These are phyloP conservation scores for Talaromyces sp. DNA, from an alignment of 2,329 filamentous ascomycete species.

Conservation along the genomic window DNA sequence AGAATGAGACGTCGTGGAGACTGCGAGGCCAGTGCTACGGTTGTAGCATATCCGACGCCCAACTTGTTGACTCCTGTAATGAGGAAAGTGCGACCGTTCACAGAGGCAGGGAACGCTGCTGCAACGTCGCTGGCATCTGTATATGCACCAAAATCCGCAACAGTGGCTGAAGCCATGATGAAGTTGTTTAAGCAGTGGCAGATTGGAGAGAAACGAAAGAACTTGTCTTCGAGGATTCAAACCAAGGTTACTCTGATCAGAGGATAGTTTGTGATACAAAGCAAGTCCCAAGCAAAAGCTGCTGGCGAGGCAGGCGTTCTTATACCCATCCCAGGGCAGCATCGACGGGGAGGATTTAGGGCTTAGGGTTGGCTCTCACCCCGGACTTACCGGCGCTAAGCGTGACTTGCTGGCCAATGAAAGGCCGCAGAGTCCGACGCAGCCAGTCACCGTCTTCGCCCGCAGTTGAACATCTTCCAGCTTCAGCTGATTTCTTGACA, in stretches of 20 bases:
- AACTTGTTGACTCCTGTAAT: constrained; percentile 1
- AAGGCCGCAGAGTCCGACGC: neutral
- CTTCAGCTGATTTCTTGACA: neutral
- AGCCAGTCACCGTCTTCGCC: neutral
- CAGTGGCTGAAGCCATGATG: neutral
- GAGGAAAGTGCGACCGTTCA: neutral
- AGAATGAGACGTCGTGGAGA: constrained; percentile 28
- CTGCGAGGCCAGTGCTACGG: neutral
- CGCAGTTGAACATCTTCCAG: neutral
- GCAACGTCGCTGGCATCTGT: neutral
- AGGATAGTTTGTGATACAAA: neutral
- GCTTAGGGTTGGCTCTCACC: neutral
- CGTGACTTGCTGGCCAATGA: neutral
- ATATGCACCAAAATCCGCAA: neutral
- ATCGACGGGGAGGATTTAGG: neutral
- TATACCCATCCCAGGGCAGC: neutral
- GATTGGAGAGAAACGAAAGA: neutral
- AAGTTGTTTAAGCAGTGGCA: neutral
- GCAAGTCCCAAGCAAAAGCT: no score
- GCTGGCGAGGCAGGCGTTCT: no score
- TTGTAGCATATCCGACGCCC: neutral
- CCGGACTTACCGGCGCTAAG: neutral
- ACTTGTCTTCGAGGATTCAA: no score
- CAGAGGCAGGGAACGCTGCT: neutral
- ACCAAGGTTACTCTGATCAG: neutral